phyloP scores from a whole-genome alignment of 192 early-diverging fungal species.

The Umbelopsis ramanniana region DNA sequence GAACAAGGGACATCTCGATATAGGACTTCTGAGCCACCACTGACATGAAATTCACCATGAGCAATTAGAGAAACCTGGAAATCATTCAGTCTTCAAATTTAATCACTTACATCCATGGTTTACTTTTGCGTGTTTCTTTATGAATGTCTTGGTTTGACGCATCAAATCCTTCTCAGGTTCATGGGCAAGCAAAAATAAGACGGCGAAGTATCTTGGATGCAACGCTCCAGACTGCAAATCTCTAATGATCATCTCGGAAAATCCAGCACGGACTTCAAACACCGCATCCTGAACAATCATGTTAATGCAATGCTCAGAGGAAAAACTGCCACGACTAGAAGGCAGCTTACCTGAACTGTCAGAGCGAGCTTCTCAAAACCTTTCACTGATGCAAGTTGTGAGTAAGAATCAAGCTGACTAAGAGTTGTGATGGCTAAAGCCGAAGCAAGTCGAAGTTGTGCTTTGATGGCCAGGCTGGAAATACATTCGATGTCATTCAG shows the following conservation, averaged over 20 bases:
- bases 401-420: conserved; percentile 52
- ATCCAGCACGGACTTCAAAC: conserved; percentile 77
- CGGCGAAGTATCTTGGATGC: conserved; percentile 69
- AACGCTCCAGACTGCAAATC: conserved; percentile 63
- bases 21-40: conserved; percentile 26
- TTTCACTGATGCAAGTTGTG: conserved; percentile 51
- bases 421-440: conserved; percentile 68
- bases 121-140: conserved; percentile 41
- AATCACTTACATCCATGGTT: conserved; percentile 27
- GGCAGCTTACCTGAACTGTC: conserved; percentile 54
- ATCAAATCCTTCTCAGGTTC: conserved; percentile 81
- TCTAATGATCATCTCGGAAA: conserved; percentile 75
- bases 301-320: neutral
- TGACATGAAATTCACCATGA: neutral
- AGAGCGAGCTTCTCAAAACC: conserved; percentile 68
- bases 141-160: conserved; percentile 60
- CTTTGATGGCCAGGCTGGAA: conserved; percentile 51
- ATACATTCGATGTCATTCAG: neutral
- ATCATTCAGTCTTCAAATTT: no score
- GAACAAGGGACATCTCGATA: conserved; percentile 64
- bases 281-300: conserved; percentile 65
- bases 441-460: conserved; percentile 72
- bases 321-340: neutral
- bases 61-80: neutral
- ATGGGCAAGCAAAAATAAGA: conserved; percentile 81